These are phyloP conservation scores for Globisporangium paddicum DNA, from an alignment of 352 stramenopile species.

Conservation along the genomic window DNA sequence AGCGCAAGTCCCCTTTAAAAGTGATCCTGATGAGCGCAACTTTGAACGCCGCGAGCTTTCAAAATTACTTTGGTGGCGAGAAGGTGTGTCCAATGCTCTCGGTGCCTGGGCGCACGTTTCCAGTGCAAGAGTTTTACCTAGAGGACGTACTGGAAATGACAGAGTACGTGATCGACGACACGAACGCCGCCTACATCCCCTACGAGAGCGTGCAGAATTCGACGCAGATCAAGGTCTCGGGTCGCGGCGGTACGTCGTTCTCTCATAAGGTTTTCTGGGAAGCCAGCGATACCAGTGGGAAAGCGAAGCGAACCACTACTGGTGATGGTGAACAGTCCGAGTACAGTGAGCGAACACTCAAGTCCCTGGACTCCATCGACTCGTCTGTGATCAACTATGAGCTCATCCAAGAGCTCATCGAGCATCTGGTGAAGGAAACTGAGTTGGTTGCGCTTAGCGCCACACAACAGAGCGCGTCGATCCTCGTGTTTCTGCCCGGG, in stretches of 20 bases:
- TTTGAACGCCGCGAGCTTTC: slow-evolving; percentile 94
- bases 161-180: slow-evolving; percentile 80
- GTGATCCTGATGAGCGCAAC: slow-evolving; percentile 97
- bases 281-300: slow-evolving; percentile 21
- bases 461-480: slow-evolving; percentile 51
- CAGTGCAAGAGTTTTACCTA: slow-evolving; percentile 95
- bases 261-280: slow-evolving; percentile 61
- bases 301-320: slow-evolving; percentile 22
- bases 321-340: slow-evolving; percentile 7
- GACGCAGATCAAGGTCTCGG: slow-evolving; percentile 58
- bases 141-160: slow-evolving; percentile 92
- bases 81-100: slow-evolving; percentile 76
- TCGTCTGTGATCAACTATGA: slow-evolving; percentile 94
- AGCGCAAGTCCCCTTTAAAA: slow-evolving; percentile 72
- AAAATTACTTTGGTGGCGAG: slow-evolving; percentile 91
- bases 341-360: slow-evolving; percentile 87
- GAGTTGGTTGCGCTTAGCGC: slow-evolving; percentile 24
- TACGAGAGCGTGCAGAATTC: slow-evolving; percentile 29
- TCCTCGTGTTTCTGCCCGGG: slow-evolving; percentile 96
- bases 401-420: slow-evolving; percentile 87
- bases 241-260: slow-evolving; percentile 55
- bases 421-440: slow-evolving; percentile 68
- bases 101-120: slow-evolving; percentile 94
- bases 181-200: slow-evolving; percentile 40
- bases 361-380: slow-evolving; percentile 82